Evolutionary conservation across 768 basidiomycete species (phyloP).

Genomic region (Naganishia kalamii): DNA sequence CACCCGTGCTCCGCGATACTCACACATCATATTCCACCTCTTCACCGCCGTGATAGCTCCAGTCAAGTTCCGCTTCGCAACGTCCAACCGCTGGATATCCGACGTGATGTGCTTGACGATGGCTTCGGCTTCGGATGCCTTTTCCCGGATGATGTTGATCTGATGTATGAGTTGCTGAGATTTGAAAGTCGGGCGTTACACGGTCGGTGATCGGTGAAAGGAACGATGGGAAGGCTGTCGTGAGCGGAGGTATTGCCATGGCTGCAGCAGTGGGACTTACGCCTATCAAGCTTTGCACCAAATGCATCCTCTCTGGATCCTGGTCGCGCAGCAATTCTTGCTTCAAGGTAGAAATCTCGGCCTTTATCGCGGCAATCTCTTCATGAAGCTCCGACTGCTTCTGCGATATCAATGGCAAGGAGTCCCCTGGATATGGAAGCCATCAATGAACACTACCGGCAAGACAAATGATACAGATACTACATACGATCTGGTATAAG

Average conservation of each 20-base stretch:
- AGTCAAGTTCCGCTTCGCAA: slow-evolving; percentile 87
- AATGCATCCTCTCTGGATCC: slow-evolving; percentile 78
- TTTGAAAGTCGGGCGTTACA: too few species aligned
- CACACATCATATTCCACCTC: slow-evolving; percentile 88
- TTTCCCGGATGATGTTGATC: slow-evolving; percentile 92
- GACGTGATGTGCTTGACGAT: slow-evolving; percentile 91
- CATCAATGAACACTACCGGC: neutral
- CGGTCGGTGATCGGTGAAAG: neutral
- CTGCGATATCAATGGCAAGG: neutral
- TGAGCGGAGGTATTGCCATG: too few species aligned
- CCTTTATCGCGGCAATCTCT: slow-evolving; percentile 64
- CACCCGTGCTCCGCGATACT: too few species aligned
- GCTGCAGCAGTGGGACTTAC: too few species aligned
- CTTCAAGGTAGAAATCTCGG: slow-evolving; percentile 65
- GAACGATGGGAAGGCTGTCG: too few species aligned
- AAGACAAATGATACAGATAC: neutral
- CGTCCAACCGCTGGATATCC: slow-evolving; percentile 89
- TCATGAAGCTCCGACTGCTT: slow-evolving; percentile 39
- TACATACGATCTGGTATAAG: slow-evolving; percentile 10
- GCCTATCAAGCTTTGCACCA: slow-evolving; percentile 93
- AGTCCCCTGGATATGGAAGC: neutral
- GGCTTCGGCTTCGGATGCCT: slow-evolving; percentile 92
- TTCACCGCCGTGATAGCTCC: slow-evolving; percentile 83
- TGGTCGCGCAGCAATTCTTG: slow-evolving; percentile 66
- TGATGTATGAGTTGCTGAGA: slow-evolving; percentile 49